A percentile compares a stretch with the other conserved stretches of the same genome.
phyloP scores from a whole-genome alignment of 2,329 filamentous ascomycete genomes.

The Claviceps humidiphila region DNA sequence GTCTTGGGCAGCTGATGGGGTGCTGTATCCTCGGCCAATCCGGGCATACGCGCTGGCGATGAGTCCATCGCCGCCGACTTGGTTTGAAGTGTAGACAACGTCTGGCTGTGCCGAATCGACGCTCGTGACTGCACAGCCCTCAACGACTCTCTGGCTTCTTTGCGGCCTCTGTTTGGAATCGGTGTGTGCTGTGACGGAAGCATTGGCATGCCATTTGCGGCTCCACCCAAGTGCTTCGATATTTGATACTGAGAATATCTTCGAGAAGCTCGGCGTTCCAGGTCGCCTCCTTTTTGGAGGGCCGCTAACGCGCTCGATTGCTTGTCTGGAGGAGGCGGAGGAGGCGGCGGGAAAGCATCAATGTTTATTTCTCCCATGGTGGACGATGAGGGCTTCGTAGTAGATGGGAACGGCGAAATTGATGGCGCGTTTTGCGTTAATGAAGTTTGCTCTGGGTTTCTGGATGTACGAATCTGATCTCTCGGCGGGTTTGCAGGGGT shows the following conservation, averaged over 20 bases:
- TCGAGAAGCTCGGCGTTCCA: constrained; percentile 83
- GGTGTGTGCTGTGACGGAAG: constrained; percentile 73
- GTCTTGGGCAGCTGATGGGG: constrained; percentile 12
- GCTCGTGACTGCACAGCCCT: constrained; percentile 48
- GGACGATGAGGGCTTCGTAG: constrained; percentile 31
- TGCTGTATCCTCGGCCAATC: constrained; percentile 49
- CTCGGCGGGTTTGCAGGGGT: constrained; percentile 23
- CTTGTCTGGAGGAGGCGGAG: constrained; percentile 55
- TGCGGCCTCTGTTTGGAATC: constrained; percentile 69
- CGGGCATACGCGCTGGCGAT: constrained; percentile 47
- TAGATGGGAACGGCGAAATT: constrained; percentile 55
- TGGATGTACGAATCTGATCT: constrained; percentile 37
- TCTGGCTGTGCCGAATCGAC: constrained; percentile 35
- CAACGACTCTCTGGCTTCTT: constrained; percentile 72
- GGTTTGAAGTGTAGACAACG: constrained; percentile 34
- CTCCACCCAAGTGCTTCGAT: constrained; percentile 76
- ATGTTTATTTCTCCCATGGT: constrained; percentile 35
- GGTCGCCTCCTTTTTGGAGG: constrained; percentile 78
- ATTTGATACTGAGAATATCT: constrained; percentile 96
- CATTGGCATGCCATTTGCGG: constrained; percentile 71
- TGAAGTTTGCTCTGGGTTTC: constrained; percentile 49
- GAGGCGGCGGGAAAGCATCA: constrained; percentile 57
- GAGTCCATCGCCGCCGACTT: constrained; percentile 33
- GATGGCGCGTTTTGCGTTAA: constrained; percentile 66
- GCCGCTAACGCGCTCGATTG: constrained; percentile 84